Base-by-base conservation (phyloP, 148 eudicot genomes). In the Agrostemma githago region DNA sequence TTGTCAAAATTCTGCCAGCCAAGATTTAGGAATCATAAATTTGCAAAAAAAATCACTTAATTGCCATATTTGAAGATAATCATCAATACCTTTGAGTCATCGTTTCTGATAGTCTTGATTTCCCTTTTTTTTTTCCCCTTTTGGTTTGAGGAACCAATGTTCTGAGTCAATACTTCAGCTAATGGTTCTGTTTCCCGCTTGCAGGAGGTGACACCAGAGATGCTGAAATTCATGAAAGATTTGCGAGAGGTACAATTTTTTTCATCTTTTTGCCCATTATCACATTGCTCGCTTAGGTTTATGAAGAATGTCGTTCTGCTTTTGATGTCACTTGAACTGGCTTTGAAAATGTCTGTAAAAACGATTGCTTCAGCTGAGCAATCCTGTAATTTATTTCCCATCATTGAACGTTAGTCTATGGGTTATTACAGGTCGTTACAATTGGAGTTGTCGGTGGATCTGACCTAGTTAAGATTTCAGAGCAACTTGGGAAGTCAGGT, bases 361-460 rank as follows among this genome's bases (percentile, higher is more conserved):
- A 48, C 3, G 14, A 48, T 48, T 8, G 9, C 46, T 48, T 48
- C 54, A 8, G 54, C 12, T 8, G 12, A 48, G 54, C 54, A 10
- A 0, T 48, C 54, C 6, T 21, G 19, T 58, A 43, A 62, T 0
- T 58, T 76, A 9, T 39, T 20, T 17, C 21, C 57, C 20, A 20
- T 48, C 8, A 3, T 5, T 6, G 5, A 67, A 7, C 70, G 57
- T 38, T 64, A 17, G 71, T 54, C 60, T 20, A 37, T 76, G 79
- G 9, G 71, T 83, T 42, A 60, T 15, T 74, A 64, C 85, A 95
- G 97, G 97, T 92, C 78, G 88, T 90, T 12, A 84, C 93, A 54
- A 83, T 95, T 77, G 99, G 99, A 74, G 88, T 95, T 66, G 99
- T 92, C 84, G 99, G 99, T 70, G 99, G 99, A 77, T 95, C 99